These are phyloP conservation scores for Aspergillus costaricaensis DNA, from an alignment of 2,329 filamentous ascomycete species.

Conservation along the genomic window DNA sequence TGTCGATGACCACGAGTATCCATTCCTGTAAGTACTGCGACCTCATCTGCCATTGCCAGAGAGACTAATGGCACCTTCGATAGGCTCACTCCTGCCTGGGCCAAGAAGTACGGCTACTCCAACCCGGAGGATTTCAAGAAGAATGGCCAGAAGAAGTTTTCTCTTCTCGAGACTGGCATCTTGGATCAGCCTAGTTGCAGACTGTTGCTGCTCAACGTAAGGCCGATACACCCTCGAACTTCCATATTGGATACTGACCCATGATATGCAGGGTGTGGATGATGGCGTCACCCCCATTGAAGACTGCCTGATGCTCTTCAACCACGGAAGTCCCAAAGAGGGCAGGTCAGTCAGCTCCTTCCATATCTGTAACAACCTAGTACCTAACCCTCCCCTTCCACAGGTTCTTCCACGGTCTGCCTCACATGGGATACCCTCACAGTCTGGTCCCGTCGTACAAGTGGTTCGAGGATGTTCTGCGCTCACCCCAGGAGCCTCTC, in stretches of 20 bases:
- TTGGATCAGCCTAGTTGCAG: conserved; percentile 58
- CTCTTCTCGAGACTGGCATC: conserved; percentile 61
- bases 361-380: too few species aligned
- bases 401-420: conserved; percentile 57
- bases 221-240: conserved; percentile 14
- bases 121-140: conserved; percentile 58
- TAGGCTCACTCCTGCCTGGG: conserved; percentile 52
- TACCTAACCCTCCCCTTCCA: background rate
- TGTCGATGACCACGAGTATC: conserved; percentile 68
- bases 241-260: background rate
- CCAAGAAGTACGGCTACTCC: conserved; percentile 63
- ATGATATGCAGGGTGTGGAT: conserved; percentile 53
- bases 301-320: conserved; percentile 65
- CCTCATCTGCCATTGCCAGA: too few species aligned
- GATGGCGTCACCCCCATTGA: conserved; percentile 70
- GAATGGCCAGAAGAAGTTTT: conserved; percentile 62
- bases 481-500: conserved; percentile 14
- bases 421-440: conserved; percentile 69
- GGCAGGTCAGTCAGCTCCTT: conserved; percentile 46
- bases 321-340: conserved; percentile 67
- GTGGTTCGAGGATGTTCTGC: conserved; percentile 39
- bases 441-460: conserved; percentile 42
- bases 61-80: background rate
- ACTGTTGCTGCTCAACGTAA: conserved; percentile 63
- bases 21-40: conserved; percentile 51